A percentile compares a stretch with the other conserved stretches of the same genome.
These are phyloP conservation scores for Penicillium psychrosexuale DNA, from an alignment of 2,329 filamentous ascomycete genomes.

Conservation along the genomic window DNA sequence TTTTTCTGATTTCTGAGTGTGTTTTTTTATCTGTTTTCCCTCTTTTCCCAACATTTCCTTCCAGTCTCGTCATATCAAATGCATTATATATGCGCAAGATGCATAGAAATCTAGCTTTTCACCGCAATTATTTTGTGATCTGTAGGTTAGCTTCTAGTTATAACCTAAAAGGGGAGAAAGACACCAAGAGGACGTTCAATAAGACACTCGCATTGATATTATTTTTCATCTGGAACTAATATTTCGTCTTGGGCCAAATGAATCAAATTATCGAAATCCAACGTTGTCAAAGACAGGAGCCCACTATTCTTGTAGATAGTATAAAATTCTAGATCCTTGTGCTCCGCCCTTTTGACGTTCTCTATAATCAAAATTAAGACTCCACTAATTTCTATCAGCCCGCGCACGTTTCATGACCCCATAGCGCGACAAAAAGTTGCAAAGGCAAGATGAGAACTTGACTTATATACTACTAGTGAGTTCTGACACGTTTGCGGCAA, in stretches of 20 bases:
- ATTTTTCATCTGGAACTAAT: too few species aligned
- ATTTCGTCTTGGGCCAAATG: background rate
- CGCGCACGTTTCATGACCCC: background rate
- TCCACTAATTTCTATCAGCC: background rate
- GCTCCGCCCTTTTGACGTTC: background rate
- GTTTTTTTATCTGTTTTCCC: background rate
- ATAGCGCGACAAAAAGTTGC: background rate
- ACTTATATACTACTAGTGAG: background rate
- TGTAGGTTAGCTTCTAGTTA: background rate
- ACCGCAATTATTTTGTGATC: background rate
- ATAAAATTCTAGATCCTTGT: background rate
- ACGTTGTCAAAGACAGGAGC: background rate
- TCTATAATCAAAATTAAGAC: background rate
- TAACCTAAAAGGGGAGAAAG: background rate
- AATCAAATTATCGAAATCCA: background rate
- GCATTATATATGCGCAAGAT: background rate
- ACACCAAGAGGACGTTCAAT: too few species aligned
- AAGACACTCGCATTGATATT: too few species aligned
- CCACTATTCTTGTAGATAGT: background rate
- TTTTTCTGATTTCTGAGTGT: background rate
- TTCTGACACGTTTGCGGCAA: background rate
- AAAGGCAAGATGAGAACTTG: background rate
- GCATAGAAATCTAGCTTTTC: background rate
- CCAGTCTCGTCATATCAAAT: background rate
- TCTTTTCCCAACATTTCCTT: background rate